A percentile compares a stretch with the other conserved stretches of the same genome.
These are phyloP conservation scores for Populus ilicifolia DNA, from an alignment of 345 rosid species.

Conservation along the genomic window DNA sequence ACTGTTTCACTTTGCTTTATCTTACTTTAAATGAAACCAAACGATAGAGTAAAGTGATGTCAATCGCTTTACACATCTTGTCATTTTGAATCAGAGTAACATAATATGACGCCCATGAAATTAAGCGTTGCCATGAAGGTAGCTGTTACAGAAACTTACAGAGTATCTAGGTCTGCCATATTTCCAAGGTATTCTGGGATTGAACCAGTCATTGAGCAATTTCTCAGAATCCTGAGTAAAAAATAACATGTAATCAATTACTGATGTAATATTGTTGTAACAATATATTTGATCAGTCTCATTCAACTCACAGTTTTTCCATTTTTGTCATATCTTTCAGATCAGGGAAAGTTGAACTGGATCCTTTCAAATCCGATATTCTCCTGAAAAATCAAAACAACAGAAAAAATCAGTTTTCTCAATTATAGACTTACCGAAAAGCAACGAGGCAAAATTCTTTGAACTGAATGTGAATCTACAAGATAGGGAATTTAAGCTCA, in stretches of 20 bases:
- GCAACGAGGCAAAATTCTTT: not conserved
- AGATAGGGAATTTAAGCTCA: conserved; percentile 34
- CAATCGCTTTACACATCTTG: not conserved
- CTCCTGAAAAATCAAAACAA: conserved; percentile 38
- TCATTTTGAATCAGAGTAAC: not conserved
- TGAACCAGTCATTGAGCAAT: conserved; percentile 45
- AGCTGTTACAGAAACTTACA: conserved; percentile 46
- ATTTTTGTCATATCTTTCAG: conserved; percentile 25
- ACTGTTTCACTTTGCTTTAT: not conserved
- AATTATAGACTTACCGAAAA: not conserved
- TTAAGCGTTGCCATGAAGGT: not conserved
- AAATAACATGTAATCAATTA: conserved; percentile 6
- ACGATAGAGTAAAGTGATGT: not conserved
- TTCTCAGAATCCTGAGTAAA: conserved; percentile 51
- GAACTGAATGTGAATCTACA: not conserved
- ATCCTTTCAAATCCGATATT: conserved; percentile 60
- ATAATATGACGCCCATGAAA: not conserved
- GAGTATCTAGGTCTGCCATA: conserved; percentile 21
- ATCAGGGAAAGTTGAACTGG: conserved; percentile 49
- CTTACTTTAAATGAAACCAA: not conserved
- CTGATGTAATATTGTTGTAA: not conserved
- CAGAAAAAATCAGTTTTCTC: not conserved
- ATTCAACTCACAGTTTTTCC: conserved; percentile 47
- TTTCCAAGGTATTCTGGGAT: conserved; percentile 51
- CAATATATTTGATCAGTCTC: not conserved